phyloP scores from a whole-genome alignment of 2,329 filamentous ascomycete species.

The Colletotrichum liriopes region DNA sequence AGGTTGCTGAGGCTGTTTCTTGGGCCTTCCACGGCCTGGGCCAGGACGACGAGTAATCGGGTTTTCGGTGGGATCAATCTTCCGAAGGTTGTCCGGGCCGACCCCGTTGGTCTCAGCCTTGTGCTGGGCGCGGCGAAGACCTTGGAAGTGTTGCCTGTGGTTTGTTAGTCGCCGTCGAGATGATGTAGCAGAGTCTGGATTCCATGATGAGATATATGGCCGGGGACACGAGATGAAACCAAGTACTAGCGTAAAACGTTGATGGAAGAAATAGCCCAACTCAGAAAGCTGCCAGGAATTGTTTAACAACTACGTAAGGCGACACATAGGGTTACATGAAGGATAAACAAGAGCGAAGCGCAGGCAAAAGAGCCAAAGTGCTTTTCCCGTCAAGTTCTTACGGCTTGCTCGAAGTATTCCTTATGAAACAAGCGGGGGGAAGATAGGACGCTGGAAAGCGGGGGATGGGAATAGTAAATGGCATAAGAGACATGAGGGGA shows the following conservation, averaged over 20 bases:
- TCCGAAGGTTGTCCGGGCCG: slow-evolving; percentile 54
- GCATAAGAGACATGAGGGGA: not conserved
- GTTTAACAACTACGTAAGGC: not conserved
- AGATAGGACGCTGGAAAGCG: not conserved
- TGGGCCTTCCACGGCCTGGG: slow-evolving; percentile 69
- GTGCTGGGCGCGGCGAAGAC: slow-evolving; percentile 69
- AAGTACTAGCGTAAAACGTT: not conserved
- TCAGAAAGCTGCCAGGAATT: not conserved
- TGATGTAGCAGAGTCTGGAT: not conserved
- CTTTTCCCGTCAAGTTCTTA: not conserved
- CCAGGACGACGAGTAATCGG: slow-evolving; percentile 74
- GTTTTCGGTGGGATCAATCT: slow-evolving; percentile 67
- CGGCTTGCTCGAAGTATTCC: not conserved
- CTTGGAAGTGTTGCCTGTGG: slow-evolving; percentile 75
- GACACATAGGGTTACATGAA: not conserved
- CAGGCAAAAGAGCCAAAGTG: not conserved
- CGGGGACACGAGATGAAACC: not conserved
- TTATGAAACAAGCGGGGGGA: not conserved
- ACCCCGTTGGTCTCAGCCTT: slow-evolving; percentile 63
- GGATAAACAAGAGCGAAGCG: too few relatives aligned
- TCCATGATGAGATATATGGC: not conserved
- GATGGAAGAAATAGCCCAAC: not conserved
- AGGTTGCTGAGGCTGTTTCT: slow-evolving; percentile 58
- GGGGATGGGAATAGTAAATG: not conserved
- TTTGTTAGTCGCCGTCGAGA: slow-evolving; percentile 19